phyloP scores from a whole-genome alignment of 305 asterid species.

The Ajuga reptans region DNA sequence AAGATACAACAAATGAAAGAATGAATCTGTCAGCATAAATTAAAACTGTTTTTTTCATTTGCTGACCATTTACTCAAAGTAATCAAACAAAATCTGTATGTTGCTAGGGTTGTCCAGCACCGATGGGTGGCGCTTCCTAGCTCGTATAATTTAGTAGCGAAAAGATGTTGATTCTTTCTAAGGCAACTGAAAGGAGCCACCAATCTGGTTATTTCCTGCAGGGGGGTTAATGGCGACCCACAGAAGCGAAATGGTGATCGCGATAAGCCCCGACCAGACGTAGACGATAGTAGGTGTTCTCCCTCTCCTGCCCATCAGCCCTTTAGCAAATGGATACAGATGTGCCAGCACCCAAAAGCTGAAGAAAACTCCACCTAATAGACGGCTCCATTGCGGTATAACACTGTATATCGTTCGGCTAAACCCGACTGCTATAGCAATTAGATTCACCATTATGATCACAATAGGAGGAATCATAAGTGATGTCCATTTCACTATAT shows the following conservation, averaged over 20 bases:
- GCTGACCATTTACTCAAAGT: background rate
- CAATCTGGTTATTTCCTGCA: slow-evolving; percentile 48
- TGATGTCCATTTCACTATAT: slow-evolving; percentile 57
- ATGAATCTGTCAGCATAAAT: background rate
- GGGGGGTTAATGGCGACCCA: slow-evolving; percentile 77
- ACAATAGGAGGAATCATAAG: slow-evolving; percentile 69
- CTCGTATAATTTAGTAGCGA: background rate
- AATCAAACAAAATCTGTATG: background rate
- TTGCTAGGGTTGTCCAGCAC: background rate
- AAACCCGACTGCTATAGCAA: slow-evolving; percentile 56
- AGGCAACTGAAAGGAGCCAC: slow-evolving; percentile 60
- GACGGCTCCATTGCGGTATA: slow-evolving; percentile 70
- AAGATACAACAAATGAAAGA: slow-evolving; percentile 20
- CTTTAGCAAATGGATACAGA: slow-evolving; percentile 69
- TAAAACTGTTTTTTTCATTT: background rate
- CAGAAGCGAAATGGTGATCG: slow-evolving; percentile 58
- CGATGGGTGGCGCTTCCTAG: background rate
- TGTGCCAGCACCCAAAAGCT: slow-evolving; percentile 79
- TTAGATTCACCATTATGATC: slow-evolving; percentile 57
- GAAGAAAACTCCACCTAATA: slow-evolving; percentile 62
- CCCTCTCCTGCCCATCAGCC: slow-evolving; percentile 78
- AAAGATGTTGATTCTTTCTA: background rate
- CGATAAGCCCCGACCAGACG: slow-evolving; percentile 71
- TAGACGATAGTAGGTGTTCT: slow-evolving; percentile 64
- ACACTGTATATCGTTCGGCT: slow-evolving; percentile 61